These are phyloP conservation scores for Malassezia japonica DNA, from an alignment of 1,284 basidiomycete genomes.

Conservation along the genomic window DNA sequence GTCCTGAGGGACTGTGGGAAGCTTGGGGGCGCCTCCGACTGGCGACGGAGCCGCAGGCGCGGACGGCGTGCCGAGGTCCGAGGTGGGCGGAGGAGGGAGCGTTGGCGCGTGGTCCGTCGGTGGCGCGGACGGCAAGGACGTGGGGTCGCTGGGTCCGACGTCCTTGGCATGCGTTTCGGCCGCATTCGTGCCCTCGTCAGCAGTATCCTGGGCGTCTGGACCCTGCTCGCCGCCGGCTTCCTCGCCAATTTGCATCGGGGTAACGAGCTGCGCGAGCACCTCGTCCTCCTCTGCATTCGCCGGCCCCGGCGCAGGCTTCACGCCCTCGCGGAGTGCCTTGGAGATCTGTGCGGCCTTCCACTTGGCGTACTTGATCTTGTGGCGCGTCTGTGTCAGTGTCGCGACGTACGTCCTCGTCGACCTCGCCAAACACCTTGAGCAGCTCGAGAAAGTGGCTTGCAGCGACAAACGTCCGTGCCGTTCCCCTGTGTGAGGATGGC, in stretches of 20 bases:
- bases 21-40: background rate
- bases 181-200: background rate
- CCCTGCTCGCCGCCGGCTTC: too few species aligned
- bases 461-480: slow-evolving; percentile 77
- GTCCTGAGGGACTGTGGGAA: background rate
- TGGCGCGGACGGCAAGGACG: background rate
- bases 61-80: slow-evolving; percentile 54
- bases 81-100: background rate
- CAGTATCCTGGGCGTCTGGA: background rate
- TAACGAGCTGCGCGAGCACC: background rate
- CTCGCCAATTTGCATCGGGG: background rate
- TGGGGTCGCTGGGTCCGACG: background rate
- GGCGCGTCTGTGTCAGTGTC: slow-evolving; percentile 55
- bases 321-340: slow-evolving; percentile 71
- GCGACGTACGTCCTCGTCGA: slow-evolving; percentile 42
- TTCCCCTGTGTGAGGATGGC: slow-evolving; percentile 49
- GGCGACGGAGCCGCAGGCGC: slow-evolving; percentile 57
- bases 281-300: slow-evolving; percentile 18
- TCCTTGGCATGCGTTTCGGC: background rate
- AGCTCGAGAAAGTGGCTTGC: slow-evolving; percentile 78
- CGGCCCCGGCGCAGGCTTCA: slow-evolving; percentile 27
- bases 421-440: slow-evolving; percentile 61
- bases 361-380: slow-evolving; percentile 76
- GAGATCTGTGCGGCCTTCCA: slow-evolving; percentile 85
- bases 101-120: background rate